Conservation (phyloP, 2,329 filamentous ascomycete genomes). For the Aspergillus sergii region DNA sequence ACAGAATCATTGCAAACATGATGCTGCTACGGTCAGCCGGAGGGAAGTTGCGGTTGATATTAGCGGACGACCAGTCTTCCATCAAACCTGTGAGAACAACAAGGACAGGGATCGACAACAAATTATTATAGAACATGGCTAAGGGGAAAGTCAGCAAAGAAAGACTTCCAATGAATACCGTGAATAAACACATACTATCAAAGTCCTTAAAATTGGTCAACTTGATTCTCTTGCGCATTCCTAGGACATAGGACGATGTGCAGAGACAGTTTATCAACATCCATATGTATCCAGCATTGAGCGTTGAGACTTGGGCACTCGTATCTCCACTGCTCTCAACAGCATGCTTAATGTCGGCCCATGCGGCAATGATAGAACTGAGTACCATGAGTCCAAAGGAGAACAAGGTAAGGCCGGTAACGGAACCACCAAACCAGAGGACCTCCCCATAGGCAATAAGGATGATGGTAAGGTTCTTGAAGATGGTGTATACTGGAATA, state of each 20-base stretch:
- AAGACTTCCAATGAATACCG: not conserved
- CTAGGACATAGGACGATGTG: slow-evolving; percentile 83
- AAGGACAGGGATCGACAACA: slow-evolving; percentile 92
- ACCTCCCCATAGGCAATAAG: slow-evolving; percentile 98
- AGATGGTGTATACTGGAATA: slow-evolving; percentile 98
- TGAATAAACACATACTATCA: slow-evolving; percentile 72
- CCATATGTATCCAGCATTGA: slow-evolving; percentile 96
- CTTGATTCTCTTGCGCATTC: slow-evolving; percentile 99
- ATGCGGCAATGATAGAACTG: slow-evolving; percentile 91
- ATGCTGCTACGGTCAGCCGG: slow-evolving; percentile 75
- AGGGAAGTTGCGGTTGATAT: slow-evolving; percentile 88
- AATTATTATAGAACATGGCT: slow-evolving; percentile 99
- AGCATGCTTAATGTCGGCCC: slow-evolving; percentile 93
- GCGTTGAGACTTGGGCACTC: slow-evolving; percentile 76
- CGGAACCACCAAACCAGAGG: slow-evolving; percentile 93
- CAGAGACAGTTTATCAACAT: slow-evolving; percentile 97
- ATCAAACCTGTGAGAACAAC: slow-evolving; percentile 76
- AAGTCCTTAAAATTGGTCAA: slow-evolving; percentile 99
- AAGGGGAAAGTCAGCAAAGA: slow-evolving; percentile 22
- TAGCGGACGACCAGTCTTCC: slow-evolving; percentile 89
- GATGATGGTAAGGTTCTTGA: slow-evolving; percentile 99
- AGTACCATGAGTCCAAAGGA: slow-evolving; percentile 97
- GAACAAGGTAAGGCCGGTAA: slow-evolving; percentile 82
- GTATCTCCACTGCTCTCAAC: slow-evolving; percentile 68
- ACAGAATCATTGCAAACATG: slow-evolving; percentile 88